A percentile compares a stretch with the other conserved stretches of the same genome.
Evolutionary conservation across 1,284 basidiomycete genomes (phyloP).

Genomic region (Sanghuangporus weigelae): DNA sequence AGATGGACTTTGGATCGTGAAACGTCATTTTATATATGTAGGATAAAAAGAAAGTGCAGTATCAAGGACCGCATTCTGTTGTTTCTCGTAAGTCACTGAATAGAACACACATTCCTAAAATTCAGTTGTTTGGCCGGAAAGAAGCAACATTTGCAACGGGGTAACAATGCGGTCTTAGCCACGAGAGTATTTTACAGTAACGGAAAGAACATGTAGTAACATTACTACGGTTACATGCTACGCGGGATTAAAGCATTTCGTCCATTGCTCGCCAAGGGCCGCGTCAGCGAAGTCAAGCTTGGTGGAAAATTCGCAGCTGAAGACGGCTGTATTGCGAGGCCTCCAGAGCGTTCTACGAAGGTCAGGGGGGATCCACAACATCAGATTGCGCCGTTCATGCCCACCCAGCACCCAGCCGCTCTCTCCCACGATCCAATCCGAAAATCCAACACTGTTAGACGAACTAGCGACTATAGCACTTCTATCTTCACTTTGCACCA

Average conservation of each 20-base stretch:
- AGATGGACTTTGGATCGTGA: too few species aligned
- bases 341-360: neutral
- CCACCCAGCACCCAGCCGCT: neutral
- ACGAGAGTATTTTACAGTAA: too few species aligned
- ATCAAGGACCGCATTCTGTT: too few species aligned
- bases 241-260: neutral
- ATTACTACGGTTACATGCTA: too few species aligned
- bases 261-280: neutral
- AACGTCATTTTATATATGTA: too few species aligned
- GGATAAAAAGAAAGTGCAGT: too few species aligned
- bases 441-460: neutral
- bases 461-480: neutral
- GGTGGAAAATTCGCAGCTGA: conserved; percentile 1
- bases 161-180: too few species aligned
- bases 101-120: too few species aligned
- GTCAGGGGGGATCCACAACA: conserved; percentile 3
- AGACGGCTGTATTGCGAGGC: neutral
- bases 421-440: neutral
- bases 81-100: too few species aligned
- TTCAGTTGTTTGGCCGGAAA: too few species aligned
- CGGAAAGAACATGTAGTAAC: too few species aligned
- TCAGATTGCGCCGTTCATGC: neutral
- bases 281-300: neutral
- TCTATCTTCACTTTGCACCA: neutral
- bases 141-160: too few species aligned